phyloP scores from a whole-genome alignment of 116 monocot species.

The Posidonia oceanica region DNA sequence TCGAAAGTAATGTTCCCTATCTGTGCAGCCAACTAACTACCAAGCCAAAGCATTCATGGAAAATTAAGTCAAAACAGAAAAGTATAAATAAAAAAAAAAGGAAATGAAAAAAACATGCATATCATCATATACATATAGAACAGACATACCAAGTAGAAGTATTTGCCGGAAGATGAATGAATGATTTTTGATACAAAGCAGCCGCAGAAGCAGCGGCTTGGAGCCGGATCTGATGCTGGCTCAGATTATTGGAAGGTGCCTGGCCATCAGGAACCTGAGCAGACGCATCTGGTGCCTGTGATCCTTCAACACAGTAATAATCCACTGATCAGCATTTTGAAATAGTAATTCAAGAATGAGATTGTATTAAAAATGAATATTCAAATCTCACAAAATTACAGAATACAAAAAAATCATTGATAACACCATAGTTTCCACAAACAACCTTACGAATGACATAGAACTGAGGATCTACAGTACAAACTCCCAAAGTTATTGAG shows the following conservation, averaged over 20 bases:
- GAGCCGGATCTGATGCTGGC: constrained; percentile 39
- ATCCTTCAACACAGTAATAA: constrained; percentile 8
- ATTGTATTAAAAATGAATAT: not conserved
- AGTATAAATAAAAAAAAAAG: not conserved
- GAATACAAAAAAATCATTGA: not conserved
- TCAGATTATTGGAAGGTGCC: constrained; percentile 13
- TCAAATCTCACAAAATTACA: not conserved
- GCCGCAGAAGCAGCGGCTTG: constrained; percentile 57
- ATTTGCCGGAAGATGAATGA: constrained; percentile 28
- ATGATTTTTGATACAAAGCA: constrained; percentile 58
- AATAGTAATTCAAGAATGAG: not conserved
- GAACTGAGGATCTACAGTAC: too few species aligned
- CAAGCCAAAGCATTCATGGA: not conserved
- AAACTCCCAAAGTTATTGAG: not conserved
- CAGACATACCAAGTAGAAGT: constrained; percentile 12
- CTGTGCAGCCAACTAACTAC: not conserved
- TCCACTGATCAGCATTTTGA: not conserved
- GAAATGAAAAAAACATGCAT: not conserved
- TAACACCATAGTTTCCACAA: not conserved
- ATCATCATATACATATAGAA: not conserved
- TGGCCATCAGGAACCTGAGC: constrained; percentile 18
- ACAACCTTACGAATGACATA: too few species aligned
- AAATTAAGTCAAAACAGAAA: not conserved
- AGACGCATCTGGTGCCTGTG: constrained; percentile 20
- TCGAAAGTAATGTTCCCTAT: not conserved